phyloP scores from a whole-genome alignment of 2,329 filamentous ascomycete species.

The Seiridium unicorne region DNA sequence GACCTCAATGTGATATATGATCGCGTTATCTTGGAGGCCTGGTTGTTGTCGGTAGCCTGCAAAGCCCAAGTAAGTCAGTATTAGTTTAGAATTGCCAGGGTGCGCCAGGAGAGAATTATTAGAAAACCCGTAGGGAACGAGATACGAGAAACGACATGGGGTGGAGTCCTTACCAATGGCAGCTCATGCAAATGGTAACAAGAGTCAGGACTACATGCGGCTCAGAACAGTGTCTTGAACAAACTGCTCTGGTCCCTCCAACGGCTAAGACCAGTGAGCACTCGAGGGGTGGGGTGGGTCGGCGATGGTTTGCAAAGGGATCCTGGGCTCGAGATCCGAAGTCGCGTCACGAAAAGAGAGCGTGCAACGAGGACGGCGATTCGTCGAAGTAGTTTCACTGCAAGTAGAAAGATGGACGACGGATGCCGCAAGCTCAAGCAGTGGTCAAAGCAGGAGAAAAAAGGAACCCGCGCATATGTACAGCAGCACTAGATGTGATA shows the following conservation, averaged over 20 bases:
- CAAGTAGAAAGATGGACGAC: not conserved
- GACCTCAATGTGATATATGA: not conserved
- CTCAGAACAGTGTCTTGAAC: not conserved
- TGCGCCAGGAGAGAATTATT: not conserved
- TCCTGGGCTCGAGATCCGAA: not conserved
- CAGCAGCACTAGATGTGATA: not conserved
- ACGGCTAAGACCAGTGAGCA: not conserved
- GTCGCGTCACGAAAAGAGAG: not conserved
- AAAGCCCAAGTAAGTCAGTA: not conserved
- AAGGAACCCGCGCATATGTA: not conserved
- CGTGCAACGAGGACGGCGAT: not conserved
- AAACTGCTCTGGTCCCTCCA: not conserved
- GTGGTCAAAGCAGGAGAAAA: conserved; percentile 3
- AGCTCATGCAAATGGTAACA: not conserved
- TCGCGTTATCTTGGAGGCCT: not conserved
- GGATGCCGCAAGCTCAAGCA: not conserved
- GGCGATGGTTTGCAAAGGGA: not conserved
- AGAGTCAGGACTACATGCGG: not conserved
- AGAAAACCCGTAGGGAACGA: not conserved
- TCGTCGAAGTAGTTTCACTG: not conserved
- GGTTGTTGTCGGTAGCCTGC: not conserved
- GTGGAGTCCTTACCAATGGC: not conserved
- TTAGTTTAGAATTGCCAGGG: not conserved
- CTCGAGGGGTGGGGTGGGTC: not conserved
- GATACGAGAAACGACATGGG: no score